These are phyloP conservation scores for Mortierella sp. DNA, from an alignment of 371 early-diverging fungal species.

Conservation along the genomic window DNA sequence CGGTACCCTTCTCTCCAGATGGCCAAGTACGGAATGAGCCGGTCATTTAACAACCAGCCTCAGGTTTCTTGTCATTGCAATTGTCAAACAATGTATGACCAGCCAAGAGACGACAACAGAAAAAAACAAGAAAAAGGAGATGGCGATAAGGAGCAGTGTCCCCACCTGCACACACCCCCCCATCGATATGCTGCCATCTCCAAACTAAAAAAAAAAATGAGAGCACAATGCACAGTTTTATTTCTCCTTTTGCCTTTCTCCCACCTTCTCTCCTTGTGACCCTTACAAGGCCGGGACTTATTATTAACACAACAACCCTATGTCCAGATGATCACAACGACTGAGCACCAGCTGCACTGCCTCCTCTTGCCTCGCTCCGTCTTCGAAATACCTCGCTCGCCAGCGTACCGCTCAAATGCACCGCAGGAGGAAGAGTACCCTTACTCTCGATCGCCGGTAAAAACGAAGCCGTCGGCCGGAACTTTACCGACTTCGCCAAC, in stretches of 20 bases:
- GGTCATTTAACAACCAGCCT: no score
- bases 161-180: background rate
- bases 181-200: background rate
- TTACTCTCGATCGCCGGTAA: background rate
- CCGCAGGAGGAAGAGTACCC: background rate
- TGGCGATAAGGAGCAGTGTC: background rate
- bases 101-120: background rate
- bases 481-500: slow-evolving; percentile 8
- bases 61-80: no score
- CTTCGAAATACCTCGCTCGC: background rate
- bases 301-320: background rate
- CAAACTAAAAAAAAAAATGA: background rate
- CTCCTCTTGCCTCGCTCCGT: background rate
- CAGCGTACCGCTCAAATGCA: background rate
- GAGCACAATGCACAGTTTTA: background rate
- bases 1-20: no score
- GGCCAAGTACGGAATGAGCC: no score
- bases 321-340: background rate
- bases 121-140: background rate
- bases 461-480: background rate
- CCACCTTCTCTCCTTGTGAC: background rate
- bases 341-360: background rate
- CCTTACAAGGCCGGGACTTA: background rate
- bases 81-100: no score
- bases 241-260: background rate